Percentiles rank a stretch among this genome's conserved stretches.
phyloP scores from a whole-genome alignment of 176 grass and related monocot genomes.

The Paspalum notatum region DNA sequence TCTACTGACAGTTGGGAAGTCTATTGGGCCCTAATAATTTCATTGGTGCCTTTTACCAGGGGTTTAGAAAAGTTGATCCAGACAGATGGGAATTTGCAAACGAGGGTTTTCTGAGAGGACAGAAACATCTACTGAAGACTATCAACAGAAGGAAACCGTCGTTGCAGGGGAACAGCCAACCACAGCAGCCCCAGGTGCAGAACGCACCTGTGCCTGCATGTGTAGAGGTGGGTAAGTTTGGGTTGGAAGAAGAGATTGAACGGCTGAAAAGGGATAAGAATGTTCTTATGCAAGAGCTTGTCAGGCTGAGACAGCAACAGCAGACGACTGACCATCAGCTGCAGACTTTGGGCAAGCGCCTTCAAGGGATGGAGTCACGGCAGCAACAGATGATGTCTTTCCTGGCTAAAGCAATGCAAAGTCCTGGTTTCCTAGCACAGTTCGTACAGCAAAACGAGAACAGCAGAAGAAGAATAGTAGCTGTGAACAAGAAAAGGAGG shows the following conservation, averaged over 20 bases:
- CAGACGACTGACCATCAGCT: conserved; percentile 89
- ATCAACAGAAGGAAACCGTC: conserved; percentile 90
- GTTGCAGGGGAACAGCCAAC: conserved; percentile 55
- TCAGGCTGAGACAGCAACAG: conserved; percentile 84
- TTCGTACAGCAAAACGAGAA: conserved; percentile 92
- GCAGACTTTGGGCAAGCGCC: conserved; percentile 73
- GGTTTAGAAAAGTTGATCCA: conserved; percentile 97
- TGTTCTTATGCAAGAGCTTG: conserved; percentile 95
- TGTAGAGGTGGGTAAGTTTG: conserved; percentile 95
- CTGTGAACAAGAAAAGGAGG: conserved; percentile 77
- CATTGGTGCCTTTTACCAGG: conserved; percentile 52
- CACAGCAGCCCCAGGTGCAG: conserved; percentile 65
- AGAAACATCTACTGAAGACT: conserved; percentile 88
- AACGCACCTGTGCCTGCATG: conserved; percentile 71
- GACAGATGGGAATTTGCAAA: conserved; percentile 99
- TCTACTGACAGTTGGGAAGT: not conserved
- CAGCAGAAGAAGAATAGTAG: conserved; percentile 67
- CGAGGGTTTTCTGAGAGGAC: conserved; percentile 89
- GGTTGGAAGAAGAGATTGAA: conserved; percentile 93
- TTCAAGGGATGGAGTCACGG: conserved; percentile 91
- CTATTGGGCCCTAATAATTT: conserved; percentile 18
- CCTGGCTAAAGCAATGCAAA: conserved; percentile 90
- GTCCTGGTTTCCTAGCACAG: conserved; percentile 79
- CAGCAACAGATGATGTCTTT: conserved; percentile 99
- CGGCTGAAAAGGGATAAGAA: conserved; percentile 95